phyloP scores from a whole-genome alignment of 2,329 filamentous ascomycete species.

The Exophiala oligosperma region DNA sequence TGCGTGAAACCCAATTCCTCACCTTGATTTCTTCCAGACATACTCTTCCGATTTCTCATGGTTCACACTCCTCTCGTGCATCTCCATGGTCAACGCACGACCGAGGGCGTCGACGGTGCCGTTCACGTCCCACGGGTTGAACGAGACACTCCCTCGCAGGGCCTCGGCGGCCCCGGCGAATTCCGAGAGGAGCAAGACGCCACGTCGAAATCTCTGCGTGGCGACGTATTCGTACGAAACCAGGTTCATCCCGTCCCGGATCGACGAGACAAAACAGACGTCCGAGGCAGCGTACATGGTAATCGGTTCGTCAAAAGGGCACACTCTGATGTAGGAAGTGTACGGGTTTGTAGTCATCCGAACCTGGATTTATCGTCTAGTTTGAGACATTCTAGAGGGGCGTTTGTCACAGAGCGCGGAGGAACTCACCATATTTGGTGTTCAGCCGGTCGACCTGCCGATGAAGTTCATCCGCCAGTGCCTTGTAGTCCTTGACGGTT shows the following conservation, averaged over 20 bases:
- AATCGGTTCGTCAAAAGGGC: slow-evolving; percentile 73
- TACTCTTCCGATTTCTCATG: no score
- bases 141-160: no score
- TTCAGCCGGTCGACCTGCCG: slow-evolving; percentile 54
- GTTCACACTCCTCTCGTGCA: no score
- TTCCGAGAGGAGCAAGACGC: slow-evolving; percentile 89
- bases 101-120: no score
- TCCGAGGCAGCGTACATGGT: slow-evolving; percentile 80
- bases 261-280: slow-evolving; percentile 89
- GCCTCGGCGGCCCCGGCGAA: slow-evolving; percentile 73
- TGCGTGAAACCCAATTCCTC: no score
- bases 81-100: no score
- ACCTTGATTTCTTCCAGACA: no score
- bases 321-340: slow-evolving; percentile 78
- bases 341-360: slow-evolving; percentile 87
- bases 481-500: slow-evolving; percentile 72
- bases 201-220: slow-evolving; percentile 81
- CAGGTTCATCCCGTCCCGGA: slow-evolving; percentile 96
- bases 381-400: slow-evolving; percentile 40
- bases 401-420: no score
- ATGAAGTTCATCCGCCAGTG: slow-evolving; percentile 35
- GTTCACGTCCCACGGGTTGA: no score
- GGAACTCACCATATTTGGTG: slow-evolving; percentile 72
- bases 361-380: slow-evolving; percentile 54
- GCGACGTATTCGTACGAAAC: slow-evolving; percentile 92